Base-by-base conservation (phyloP, 257 asterid species). In the Jacaranda copaia region DNA sequence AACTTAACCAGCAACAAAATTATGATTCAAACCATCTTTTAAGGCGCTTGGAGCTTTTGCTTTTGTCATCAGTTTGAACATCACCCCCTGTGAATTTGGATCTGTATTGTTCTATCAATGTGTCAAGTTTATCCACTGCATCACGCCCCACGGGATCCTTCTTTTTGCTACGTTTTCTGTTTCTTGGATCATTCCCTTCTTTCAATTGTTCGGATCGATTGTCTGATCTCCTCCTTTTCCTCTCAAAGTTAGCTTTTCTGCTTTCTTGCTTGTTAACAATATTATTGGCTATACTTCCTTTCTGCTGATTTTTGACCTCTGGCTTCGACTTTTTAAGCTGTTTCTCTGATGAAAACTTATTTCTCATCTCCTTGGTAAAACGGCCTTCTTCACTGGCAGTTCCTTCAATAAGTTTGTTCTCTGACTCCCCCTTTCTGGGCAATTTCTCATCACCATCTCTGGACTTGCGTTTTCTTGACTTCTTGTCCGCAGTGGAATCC, bases 21-120 rank as follows among this genome's bases (percentile, higher is more conserved):
- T 82, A 85, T 52, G 88, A 78, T 73, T 92, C 96, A 68, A 92
- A 95, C 98, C 99, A 93, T 84, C 97, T 95, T 79, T 85, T 88
- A 20, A 91, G 92, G 76, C 80, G 85, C 84, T 89, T 95, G 32
- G 94, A 81, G n/a, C 89, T 87, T 77, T 81, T 90, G 81, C 82
- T 85, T 76, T 83, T 84, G 79, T 75, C 84, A 25, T 79, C 84
- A 11, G 82, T 66, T 62, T 76, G 80, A 51, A 51, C 75, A 51
- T 74, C 78, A 12, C 64, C 49, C 43, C 89, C 90, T 0, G 89
- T 64, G 65, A 93, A 89, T 64, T 95, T 95, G 42, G 94, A 80
- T 70, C 85, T 87, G 85, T 95, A 95, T 66, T 89, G 89, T 62
- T 93, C 93, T 6, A 95, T 95, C 77, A 95, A 88, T 81, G 81